phyloP scores from a whole-genome alignment of 2,329 filamentous ascomycete genomes.

The Geosmithia putterillii region DNA sequence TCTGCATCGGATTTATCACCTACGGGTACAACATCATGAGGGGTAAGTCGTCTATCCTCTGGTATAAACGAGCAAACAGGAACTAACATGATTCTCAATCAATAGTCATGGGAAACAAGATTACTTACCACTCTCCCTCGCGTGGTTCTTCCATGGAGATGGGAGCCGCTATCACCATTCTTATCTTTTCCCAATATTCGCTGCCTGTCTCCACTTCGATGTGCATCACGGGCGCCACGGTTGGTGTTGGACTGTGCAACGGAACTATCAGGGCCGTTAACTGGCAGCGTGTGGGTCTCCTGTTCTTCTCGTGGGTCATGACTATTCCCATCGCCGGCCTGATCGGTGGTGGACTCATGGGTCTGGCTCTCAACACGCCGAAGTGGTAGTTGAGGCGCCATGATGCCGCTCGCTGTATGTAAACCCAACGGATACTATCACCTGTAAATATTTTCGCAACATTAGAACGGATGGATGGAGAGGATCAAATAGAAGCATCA shows the following conservation, averaged over 20 bases:
- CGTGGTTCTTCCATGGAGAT: slow-evolving; percentile 63
- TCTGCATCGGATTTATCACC: slow-evolving; percentile 56
- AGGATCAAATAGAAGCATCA: too few relatives aligned
- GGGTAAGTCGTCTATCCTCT: slow-evolving; percentile 29
- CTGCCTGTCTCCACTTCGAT: slow-evolving; percentile 67
- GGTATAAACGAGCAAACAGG: not conserved
- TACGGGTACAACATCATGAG: slow-evolving; percentile 82
- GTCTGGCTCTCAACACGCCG: slow-evolving; percentile 12
- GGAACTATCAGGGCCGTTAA: slow-evolving; percentile 61
- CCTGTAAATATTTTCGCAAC: not conserved
- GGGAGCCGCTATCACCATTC: slow-evolving; percentile 65
- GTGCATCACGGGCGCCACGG: slow-evolving; percentile 72
- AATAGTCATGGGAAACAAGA: slow-evolving; percentile 68
- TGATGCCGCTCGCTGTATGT: not conserved
- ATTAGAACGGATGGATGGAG: too few relatives aligned
- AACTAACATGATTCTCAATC: slow-evolving; percentile 1
- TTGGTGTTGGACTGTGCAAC: slow-evolving; percentile 69
- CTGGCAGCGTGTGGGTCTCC: slow-evolving; percentile 58
- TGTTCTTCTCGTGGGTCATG: slow-evolving; percentile 47
- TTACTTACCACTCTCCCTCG: slow-evolving; percentile 53
- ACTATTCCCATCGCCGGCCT: slow-evolving; percentile 14
- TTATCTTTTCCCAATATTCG: slow-evolving; percentile 63
- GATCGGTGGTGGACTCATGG: slow-evolving; percentile 14
- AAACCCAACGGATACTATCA: not conserved
- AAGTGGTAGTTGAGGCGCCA: not conserved